These are phyloP conservation scores for Apiospora kogelbergensis DNA, from an alignment of 2,329 filamentous ascomycete species.

Conservation along the genomic window DNA sequence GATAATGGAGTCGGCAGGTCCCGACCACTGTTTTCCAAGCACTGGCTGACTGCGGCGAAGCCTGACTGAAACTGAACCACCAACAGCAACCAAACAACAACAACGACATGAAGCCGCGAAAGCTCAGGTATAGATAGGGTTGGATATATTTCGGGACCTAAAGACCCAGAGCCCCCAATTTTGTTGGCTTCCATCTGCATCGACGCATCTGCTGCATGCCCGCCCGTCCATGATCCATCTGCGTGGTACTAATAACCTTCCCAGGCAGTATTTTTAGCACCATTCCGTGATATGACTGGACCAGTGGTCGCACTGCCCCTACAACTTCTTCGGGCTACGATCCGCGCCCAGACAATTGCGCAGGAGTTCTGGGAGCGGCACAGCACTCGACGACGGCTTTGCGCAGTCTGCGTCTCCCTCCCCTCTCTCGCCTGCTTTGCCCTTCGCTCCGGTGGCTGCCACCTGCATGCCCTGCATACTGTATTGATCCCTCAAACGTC, in stretches of 20 bases:
- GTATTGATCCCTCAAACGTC: slow-evolving; percentile 6
- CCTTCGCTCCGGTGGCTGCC: background rate
- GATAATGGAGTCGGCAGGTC: background rate
- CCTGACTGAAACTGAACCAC: background rate
- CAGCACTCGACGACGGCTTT: background rate
- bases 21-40: background rate
- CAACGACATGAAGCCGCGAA: background rate
- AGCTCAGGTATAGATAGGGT: background rate
- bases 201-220: background rate
- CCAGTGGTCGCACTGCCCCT: slow-evolving; percentile 1
- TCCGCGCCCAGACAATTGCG: background rate
- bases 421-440: background rate
- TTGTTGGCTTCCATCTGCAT: background rate
- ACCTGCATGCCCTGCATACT: slow-evolving; percentile 2
- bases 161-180: background rate
- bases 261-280: background rate
- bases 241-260: background rate
- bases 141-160: slow-evolving; percentile 1
- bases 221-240: background rate
- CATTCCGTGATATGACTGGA: background rate
- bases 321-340: slow-evolving; percentile 7
- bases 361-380: background rate
- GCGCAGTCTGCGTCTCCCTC: too few species aligned
- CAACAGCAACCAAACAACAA: background rate
- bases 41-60: too few species aligned